phyloP scores from a whole-genome alignment of 148 eudicot species.

The Limonium bicolor region DNA sequence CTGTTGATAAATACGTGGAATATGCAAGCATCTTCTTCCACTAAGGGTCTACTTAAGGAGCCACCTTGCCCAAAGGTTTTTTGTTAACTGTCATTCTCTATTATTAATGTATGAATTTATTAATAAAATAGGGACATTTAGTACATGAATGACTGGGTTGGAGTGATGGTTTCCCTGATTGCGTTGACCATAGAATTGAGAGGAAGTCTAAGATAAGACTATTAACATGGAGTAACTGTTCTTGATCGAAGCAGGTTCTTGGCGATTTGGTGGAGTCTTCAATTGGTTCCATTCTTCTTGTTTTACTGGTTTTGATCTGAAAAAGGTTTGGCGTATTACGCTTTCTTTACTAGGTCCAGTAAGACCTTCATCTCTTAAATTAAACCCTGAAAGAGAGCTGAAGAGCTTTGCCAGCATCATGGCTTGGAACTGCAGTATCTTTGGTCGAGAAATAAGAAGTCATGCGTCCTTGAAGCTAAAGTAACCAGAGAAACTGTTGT shows the following conservation, averaged over 20 bases:
- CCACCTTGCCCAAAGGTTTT: conserved; percentile 80
- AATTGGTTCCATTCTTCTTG: conserved; percentile 81
- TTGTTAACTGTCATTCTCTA: not conserved
- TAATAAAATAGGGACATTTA: too few relatives aligned
- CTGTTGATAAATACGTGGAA: too few relatives aligned
- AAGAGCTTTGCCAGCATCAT: conserved; percentile 61
- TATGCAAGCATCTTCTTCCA: conserved; percentile 15
- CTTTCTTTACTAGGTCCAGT: conserved; percentile 55
- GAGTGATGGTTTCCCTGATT: too few relatives aligned
- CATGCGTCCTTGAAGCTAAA: conserved; percentile 29
- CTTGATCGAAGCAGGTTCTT: conserved; percentile 44
- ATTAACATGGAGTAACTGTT: too few relatives aligned
- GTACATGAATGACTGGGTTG: too few relatives aligned
- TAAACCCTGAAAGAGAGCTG: conserved; percentile 64
- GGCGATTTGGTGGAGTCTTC: conserved; percentile 95
- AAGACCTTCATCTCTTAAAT: conserved; percentile 42
- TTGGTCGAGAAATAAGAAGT: conserved; percentile 24
- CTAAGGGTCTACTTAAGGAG: conserved; percentile 26
- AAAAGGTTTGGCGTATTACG: conserved; percentile 56
- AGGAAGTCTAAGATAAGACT: too few relatives aligned
- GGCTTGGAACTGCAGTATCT: conserved; percentile 26
- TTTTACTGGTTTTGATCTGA: conserved; percentile 67
- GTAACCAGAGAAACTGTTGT: conserved; percentile 15
- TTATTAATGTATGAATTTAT: too few relatives aligned
- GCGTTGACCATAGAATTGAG: too few relatives aligned